phyloP scores from a whole-genome alignment of 1,284 basidiomycete species.

The Ceratobasidium sp. region DNA sequence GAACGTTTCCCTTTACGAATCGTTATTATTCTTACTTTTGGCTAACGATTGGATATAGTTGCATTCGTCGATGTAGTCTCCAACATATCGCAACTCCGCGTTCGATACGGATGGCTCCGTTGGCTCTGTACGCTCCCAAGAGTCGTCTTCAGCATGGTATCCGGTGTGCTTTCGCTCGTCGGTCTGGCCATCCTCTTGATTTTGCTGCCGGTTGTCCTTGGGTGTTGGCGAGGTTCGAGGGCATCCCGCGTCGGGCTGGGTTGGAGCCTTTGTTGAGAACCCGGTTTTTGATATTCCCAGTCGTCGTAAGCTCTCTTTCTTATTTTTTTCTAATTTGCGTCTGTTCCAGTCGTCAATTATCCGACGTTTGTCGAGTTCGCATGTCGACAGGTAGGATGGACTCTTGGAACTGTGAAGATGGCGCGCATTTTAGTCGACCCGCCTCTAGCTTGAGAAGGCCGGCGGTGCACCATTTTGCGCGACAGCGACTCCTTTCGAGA shows the following conservation, averaged over 20 bases:
- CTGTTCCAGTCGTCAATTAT: conserved; percentile 52
- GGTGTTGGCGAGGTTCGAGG: conserved; percentile 66
- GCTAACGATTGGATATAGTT: conserved; percentile 60
- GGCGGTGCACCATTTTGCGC: no score
- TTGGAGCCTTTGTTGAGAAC: conserved; percentile 82
- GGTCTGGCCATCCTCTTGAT: conserved; percentile 79
- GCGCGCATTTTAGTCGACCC: no score
- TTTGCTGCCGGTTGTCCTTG: conserved; percentile 75
- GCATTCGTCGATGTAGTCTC: conserved; percentile 67
- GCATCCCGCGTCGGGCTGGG: conserved; percentile 77
- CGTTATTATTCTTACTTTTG: neutral
- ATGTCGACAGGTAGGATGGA: no score
- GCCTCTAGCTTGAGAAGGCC: no score
- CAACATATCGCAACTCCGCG: conserved; percentile 63
- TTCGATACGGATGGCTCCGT: conserved; percentile 67
- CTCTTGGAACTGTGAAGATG: no score
- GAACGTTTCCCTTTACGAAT: conserved; percentile 56
- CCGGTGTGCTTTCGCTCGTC: conserved; percentile 77
- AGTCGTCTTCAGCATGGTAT: conserved; percentile 75
- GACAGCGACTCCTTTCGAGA: no score
- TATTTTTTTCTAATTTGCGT: conserved; percentile 17
- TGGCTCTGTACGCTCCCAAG: conserved; percentile 73
- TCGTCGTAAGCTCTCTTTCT: conserved; percentile 66
- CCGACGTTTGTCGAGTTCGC: no score
- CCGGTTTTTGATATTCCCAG: conserved; percentile 81